Percentiles rank a stretch among this genome's conserved stretches.
Conservation (phyloP, 495 filamentous ascomycete genomes). For the Neurospora cerealis region DNA sequence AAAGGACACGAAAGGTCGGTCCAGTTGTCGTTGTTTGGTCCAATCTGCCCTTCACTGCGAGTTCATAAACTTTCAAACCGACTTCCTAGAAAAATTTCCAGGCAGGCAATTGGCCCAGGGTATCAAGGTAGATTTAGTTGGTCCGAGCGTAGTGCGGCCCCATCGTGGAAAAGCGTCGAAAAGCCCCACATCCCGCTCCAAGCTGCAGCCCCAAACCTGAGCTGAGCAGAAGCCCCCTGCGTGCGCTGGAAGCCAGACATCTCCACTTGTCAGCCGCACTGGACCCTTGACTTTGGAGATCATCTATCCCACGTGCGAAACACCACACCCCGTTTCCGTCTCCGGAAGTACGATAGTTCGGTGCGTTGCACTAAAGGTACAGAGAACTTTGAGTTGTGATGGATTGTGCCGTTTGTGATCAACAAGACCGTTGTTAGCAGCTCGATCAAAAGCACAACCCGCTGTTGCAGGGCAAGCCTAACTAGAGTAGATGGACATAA, state of each 20-base stretch:
- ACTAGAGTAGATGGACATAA: neutral
- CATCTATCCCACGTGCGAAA: neutral
- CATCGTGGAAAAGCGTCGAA: neutral
- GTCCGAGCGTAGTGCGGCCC: neutral
- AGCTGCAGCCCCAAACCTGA: neutral
- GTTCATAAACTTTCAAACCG: neutral
- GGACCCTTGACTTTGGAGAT: neutral
- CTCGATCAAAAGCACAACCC: neutral
- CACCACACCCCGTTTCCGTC: neutral
- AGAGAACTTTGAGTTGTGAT: neutral
- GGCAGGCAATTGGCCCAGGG: neutral
- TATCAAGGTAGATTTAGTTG: neutral
- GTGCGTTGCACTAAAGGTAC: neutral
- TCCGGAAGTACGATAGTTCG: neutral
- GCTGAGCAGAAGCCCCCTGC: neutral
- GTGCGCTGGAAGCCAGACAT: neutral
- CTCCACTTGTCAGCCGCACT: neutral
- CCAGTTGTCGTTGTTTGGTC: neutral
- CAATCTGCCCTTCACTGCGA: neutral
- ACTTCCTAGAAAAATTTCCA: constrained; percentile 13
- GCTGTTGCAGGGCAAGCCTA: neutral
- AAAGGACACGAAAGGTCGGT: neutral
- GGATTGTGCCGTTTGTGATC: neutral
- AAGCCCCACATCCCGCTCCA: neutral
- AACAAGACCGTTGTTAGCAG: neutral